Evolutionary conservation across 2,329 filamentous ascomycete species (phyloP).

Genomic region (Aspergillus sergii): DNA sequence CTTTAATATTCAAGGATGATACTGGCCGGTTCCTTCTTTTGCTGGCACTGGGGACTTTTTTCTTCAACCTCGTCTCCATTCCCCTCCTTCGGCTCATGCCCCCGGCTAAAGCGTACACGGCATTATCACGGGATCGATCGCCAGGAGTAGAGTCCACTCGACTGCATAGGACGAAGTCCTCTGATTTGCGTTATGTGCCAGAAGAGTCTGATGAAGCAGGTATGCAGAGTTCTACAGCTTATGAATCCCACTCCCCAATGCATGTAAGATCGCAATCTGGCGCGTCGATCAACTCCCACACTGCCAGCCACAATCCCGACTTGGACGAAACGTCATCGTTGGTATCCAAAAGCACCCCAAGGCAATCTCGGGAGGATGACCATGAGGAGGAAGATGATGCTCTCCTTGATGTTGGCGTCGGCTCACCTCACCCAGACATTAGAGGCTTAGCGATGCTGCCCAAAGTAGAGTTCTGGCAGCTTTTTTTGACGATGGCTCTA

Average conservation of each 20-base stretch:
- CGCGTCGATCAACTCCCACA: constrained; percentile 29
- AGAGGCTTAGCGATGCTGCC: constrained; percentile 76
- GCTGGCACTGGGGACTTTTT: constrained; percentile 76
- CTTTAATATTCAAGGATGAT: constrained; percentile 77
- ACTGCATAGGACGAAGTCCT: constrained; percentile 37
- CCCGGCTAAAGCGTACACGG: constrained; percentile 50
- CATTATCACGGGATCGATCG: constrained; percentile 37
- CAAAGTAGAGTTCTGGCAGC: constrained; percentile 82
- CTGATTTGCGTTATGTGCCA: constrained; percentile 27
- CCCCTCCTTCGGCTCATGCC: constrained; percentile 82
- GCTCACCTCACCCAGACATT: constrained; percentile 84
- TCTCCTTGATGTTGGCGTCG: constrained; percentile 65
- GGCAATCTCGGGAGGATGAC: constrained; percentile 52
- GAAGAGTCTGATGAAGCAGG: constrained; percentile 39
- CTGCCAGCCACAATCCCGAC: constrained; percentile 37
- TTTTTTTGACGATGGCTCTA: constrained; percentile 86
- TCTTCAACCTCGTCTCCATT: constrained; percentile 73
- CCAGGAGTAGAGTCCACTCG: constrained; percentile 32
- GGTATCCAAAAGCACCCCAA: constrained; percentile 65
- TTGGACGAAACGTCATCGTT: constrained; percentile 79
- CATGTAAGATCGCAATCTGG: constrained; percentile 35
- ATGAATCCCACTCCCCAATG: constrained; percentile 29
- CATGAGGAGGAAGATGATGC: constrained; percentile 42
- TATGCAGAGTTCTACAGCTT: constrained; percentile 37
- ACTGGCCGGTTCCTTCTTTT: constrained; percentile 80